Percentiles rank a stretch among this genome's conserved stretches.
Conservation (phyloP, 495 filamentous ascomycete species). For the Xylaria longipes region DNA sequence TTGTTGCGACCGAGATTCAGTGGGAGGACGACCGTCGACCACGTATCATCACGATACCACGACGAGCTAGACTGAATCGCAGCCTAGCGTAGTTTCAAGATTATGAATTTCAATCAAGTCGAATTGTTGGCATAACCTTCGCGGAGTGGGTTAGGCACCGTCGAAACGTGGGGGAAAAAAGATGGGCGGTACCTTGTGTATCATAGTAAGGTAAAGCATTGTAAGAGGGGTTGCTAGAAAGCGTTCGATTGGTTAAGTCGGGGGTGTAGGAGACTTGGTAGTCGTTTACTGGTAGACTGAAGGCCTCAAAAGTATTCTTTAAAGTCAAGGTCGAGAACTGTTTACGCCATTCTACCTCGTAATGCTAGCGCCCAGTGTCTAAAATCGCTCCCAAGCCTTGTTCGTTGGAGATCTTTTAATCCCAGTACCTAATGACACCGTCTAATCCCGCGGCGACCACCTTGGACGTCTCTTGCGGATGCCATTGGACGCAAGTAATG, state of each 20-base stretch:
- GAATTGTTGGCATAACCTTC: background rate
- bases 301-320: background rate
- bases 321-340: background rate
- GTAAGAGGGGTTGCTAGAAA: background rate
- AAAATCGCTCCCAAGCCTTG: background rate
- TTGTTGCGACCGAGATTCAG: conserved; percentile 13
- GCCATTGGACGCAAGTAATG: conserved; percentile 85
- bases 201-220: background rate
- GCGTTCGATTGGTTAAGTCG: background rate
- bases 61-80: background rate
- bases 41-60: conserved; percentile 22
- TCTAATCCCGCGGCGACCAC: conserved; percentile 89
- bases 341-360: background rate
- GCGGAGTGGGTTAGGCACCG: background rate
- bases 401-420: conserved; percentile 59
- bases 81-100: background rate
- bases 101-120: background rate
- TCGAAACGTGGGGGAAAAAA: background rate
- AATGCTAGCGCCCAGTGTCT: background rate
- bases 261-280: background rate
- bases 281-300: background rate
- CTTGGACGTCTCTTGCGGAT: conserved; percentile 93
- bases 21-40: conserved; percentile 7
- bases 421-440: conserved; percentile 92
- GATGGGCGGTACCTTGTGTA: conserved; percentile 12